phyloP scores from a whole-genome alignment of 805 yeast genomes.

The Crinitomyces ghanaensis region DNA sequence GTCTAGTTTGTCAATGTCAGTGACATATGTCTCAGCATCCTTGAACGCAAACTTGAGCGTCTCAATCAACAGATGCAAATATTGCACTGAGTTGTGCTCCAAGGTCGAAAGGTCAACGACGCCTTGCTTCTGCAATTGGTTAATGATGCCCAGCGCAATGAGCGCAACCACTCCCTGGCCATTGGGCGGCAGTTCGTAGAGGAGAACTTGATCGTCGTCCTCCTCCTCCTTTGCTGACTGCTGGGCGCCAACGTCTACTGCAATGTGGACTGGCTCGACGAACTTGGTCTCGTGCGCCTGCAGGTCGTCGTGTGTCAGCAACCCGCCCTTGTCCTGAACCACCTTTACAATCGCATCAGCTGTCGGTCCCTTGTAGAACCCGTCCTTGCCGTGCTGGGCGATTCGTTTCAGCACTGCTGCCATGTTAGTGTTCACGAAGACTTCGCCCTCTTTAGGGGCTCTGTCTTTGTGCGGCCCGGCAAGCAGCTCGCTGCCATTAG shows the following conservation, averaged over 20 bases:
- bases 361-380: slow-evolving; percentile 59
- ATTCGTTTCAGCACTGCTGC: slow-evolving; percentile 44
- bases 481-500: slow-evolving; percentile 26
- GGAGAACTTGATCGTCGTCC: slow-evolving; percentile 36
- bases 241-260: too few species aligned
- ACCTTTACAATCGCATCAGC: slow-evolving; percentile 54
- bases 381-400: slow-evolving; percentile 48
- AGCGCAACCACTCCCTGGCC: slow-evolving; percentile 74
- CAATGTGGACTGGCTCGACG: slow-evolving; percentile 51
- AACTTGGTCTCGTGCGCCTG: slow-evolving; percentile 44
- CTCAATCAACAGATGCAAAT: slow-evolving; percentile 60
- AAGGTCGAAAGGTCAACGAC: slow-evolving; percentile 29
- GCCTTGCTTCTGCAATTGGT: slow-evolving; percentile 38
- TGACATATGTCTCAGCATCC: slow-evolving; percentile 63
- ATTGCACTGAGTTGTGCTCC: slow-evolving; percentile 57
- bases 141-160: slow-evolving; percentile 55
- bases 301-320: slow-evolving; percentile 45
- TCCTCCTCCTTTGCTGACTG: too few species aligned
- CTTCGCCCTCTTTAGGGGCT: slow-evolving; percentile 50
- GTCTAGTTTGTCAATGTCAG: slow-evolving; percentile 38
- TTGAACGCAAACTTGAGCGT: slow-evolving; percentile 60
- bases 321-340: slow-evolving; percentile 43
- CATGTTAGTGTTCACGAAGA: slow-evolving; percentile 39
- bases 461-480: slow-evolving; percentile 22
- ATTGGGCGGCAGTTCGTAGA: slow-evolving; percentile 81